These are phyloP conservation scores for Senna siamea DNA, from an alignment of 306 rosid species.

Conservation along the genomic window DNA sequence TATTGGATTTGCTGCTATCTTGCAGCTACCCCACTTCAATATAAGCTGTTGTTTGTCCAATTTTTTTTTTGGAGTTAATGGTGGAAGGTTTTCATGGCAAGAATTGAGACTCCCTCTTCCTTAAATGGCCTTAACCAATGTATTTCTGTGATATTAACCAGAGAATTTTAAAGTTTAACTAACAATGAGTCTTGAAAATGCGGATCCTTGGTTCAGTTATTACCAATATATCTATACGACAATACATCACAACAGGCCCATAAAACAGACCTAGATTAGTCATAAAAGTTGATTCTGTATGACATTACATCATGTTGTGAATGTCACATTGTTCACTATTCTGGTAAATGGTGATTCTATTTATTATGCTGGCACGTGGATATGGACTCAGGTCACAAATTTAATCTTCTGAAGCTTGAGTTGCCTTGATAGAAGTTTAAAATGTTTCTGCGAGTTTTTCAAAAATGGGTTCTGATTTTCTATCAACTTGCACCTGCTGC, in stretches of 20 bases:
- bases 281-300: constrained; percentile 10
- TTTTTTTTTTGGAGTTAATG: not conserved
- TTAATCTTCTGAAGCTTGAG: not conserved
- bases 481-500: constrained; percentile 33
- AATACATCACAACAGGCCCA: not conserved
- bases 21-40: not conserved
- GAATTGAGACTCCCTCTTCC: not conserved
- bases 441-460: not conserved
- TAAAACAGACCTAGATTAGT: constrained; percentile 8
- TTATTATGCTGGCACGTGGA: not conserved
- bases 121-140: constrained; percentile 12
- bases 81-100: constrained; percentile 4
- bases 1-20: constrained; percentile 11
- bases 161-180: constrained; percentile 5
- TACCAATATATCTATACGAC: not conserved
- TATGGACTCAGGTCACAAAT: constrained; percentile 10
- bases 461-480: constrained; percentile 9
- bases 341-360: not conserved
- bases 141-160: not conserved
- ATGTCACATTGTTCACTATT: not conserved
- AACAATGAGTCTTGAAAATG: constrained; percentile 13
- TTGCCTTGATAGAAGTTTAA: not conserved
- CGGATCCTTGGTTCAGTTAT: constrained; percentile 17
- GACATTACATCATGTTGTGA: constrained; percentile 24
- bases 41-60: not conserved